Base-by-base conservation (phyloP, 2,329 filamentous ascomycete species). In the Aureobasidium sp. region DNA sequence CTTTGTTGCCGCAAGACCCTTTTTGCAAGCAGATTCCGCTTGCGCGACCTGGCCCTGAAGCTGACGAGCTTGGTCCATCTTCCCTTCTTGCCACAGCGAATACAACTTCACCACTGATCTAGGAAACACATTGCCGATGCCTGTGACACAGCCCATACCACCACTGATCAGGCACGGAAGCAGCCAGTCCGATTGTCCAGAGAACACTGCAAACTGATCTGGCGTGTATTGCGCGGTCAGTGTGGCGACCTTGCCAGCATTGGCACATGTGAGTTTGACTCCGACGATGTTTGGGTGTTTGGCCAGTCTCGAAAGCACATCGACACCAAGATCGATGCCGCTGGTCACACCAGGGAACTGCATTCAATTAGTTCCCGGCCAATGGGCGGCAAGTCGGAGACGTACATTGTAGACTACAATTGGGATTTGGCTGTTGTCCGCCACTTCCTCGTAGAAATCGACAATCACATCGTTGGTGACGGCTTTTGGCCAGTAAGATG, bases 161-260 rank as follows among this genome's bases (percentile, higher is more conserved):
- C 80, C 80, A 20, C 75, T 75, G 75, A 73, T 25, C 82, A 65
- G 0, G 77, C 79, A 1, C 77, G 78, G 22, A 81, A 72, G 31
- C 88, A 74, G 70, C 1, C 87, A 89, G 68, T 89, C 87, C 2
- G 83, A 84, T 72, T 89, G 86, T 0, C 87, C 87, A 1, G 85
- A 86, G 65, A 83, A 88, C 3, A 84, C 80, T 11, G 84, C 81
- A 69, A 90, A 90, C 27, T 79, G 72, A 3, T 80, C 78, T 0
- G 80, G 73, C 0, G 79, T 70, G 65, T 87, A 78, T n/a, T 75
- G 74, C 37, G 78, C 80, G 1, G 80, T 75, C 2, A 85, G 72
- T 2, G 83, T 77, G 12, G 82, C 82, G 67, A 84, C 82, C 73
- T 86, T 86, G 41, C 80, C 83, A 22, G 85, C 82, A 44, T 79